These are phyloP conservation scores for Fraxinus quadrangulata DNA, from an alignment of 257 asterid genomes.

Conservation along the genomic window DNA sequence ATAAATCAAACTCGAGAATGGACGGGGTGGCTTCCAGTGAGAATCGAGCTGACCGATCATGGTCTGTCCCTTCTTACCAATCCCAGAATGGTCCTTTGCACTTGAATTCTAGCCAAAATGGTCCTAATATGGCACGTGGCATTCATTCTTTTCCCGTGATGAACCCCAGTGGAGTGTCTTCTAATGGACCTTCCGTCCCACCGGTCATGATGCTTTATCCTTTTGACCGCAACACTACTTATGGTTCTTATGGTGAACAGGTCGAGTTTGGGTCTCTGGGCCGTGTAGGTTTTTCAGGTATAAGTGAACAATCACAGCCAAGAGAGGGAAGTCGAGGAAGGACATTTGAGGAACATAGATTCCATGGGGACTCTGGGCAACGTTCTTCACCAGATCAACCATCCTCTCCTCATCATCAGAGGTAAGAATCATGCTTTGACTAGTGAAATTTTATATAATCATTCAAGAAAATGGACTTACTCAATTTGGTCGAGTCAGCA, in stretches of 20 bases:
- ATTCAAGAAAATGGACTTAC: not conserved
- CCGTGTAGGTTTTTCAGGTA: slow-evolving; percentile 40
- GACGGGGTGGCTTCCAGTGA: slow-evolving; percentile 59
- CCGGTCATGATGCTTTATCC: slow-evolving; percentile 52
- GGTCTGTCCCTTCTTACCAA: slow-evolving; percentile 47
- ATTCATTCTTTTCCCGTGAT: slow-evolving; percentile 42
- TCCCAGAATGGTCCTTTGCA: slow-evolving; percentile 52
- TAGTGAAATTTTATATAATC: not conserved
- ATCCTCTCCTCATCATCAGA: slow-evolving; percentile 45
- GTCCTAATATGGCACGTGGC: slow-evolving; percentile 38
- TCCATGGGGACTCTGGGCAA: slow-evolving; percentile 39
- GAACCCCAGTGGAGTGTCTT: slow-evolving; percentile 42
- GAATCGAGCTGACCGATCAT: slow-evolving; percentile 62
- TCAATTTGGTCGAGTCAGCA: not conserved
- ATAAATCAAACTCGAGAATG: slow-evolving; percentile 61
- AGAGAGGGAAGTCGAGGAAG: slow-evolving; percentile 37
- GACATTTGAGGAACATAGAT: slow-evolving; percentile 44
- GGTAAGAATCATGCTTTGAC: slow-evolving; percentile 28
- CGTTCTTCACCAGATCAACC: slow-evolving; percentile 50
- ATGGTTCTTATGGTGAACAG: slow-evolving; percentile 47
- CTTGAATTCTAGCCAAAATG: slow-evolving; percentile 35
- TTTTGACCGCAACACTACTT: slow-evolving; percentile 31
- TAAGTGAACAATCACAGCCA: slow-evolving; percentile 36
- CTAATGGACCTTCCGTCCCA: slow-evolving; percentile 36
- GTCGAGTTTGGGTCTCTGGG: slow-evolving; percentile 56